phyloP scores from a whole-genome alignment of 257 asterid species.

The Penstemon davidsonii region DNA sequence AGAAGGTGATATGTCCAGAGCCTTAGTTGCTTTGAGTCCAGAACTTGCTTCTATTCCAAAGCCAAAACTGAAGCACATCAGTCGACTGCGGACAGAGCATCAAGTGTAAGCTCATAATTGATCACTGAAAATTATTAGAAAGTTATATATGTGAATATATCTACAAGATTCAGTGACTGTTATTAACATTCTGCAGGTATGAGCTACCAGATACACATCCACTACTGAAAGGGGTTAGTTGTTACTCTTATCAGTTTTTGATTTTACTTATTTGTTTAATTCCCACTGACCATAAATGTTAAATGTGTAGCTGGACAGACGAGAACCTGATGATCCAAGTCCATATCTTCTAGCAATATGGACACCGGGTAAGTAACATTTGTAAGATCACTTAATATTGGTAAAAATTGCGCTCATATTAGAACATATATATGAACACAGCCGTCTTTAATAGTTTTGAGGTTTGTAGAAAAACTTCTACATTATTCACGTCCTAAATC shows the following conservation, averaged over 20 bases:
- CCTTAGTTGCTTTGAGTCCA: conserved; percentile 78
- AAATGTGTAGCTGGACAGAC: conserved; percentile 68
- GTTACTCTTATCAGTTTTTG: conserved; percentile 15
- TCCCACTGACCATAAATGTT: conserved; percentile 32
- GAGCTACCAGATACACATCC: conserved; percentile 90
- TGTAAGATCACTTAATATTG: conserved; percentile 21
- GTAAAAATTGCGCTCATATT: too few relatives aligned
- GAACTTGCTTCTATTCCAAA: conserved; percentile 71
- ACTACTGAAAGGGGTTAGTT: conserved; percentile 66
- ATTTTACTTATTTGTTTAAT: conserved; percentile 26
- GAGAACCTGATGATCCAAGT: conserved; percentile 94
- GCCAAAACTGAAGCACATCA: conserved; percentile 76
- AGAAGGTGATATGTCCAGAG: conserved; percentile 78
- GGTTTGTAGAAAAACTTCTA: too few relatives aligned
- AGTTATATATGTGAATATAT: not conserved
- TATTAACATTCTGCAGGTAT: conserved; percentile 55
- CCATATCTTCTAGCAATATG: conserved; percentile 97
- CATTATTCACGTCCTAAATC: too few relatives aligned
- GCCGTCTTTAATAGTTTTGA: too few relatives aligned
- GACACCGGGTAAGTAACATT: conserved; percentile 75
- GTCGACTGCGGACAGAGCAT: conserved; percentile 91
- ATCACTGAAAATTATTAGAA: not conserved
- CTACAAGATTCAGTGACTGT: conserved; percentile 25
- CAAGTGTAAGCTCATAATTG: conserved; percentile 67
- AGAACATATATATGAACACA: too few relatives aligned